These are phyloP conservation scores for Picea sitchensis DNA, from an alignment of 75 land plant genomes.

Conservation along the genomic window DNA sequence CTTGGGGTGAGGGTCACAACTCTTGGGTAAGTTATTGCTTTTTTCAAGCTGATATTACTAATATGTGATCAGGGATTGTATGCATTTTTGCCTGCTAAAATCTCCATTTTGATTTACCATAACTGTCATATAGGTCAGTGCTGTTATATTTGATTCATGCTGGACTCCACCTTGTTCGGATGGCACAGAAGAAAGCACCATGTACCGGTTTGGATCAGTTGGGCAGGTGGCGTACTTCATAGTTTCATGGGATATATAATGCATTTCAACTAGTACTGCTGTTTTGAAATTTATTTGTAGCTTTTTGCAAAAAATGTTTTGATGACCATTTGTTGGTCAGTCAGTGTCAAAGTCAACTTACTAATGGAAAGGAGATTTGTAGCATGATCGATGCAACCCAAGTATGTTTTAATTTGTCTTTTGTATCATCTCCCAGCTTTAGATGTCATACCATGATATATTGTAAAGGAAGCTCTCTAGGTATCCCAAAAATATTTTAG, in stretches of 20 bases:
- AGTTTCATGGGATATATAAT: background rate
- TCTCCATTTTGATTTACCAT: background rate
- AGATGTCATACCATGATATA: too few relatives aligned
- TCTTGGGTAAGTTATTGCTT: slow-evolving; percentile 28
- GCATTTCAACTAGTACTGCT: background rate
- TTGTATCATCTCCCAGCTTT: too few relatives aligned
- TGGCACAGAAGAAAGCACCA: slow-evolving; percentile 22
- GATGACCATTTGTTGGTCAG: too few relatives aligned
- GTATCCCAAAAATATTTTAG: too few relatives aligned
- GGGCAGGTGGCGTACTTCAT: slow-evolving; percentile 24
- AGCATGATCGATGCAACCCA: too few relatives aligned
- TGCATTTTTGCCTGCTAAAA: background rate
- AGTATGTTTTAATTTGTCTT: too few relatives aligned
- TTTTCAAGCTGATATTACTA: background rate
- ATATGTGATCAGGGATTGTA: background rate
- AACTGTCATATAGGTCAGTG: slow-evolving; percentile 33
- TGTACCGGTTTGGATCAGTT: slow-evolving; percentile 47
- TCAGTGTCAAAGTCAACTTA: too few relatives aligned
- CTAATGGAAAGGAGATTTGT: too few relatives aligned
- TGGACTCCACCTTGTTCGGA: slow-evolving; percentile 28
- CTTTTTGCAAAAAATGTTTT: too few relatives aligned
- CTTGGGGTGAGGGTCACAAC: slow-evolving; percentile 50
- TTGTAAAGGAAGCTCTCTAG: too few relatives aligned
- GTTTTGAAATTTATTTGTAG: background rate
- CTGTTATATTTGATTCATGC: slow-evolving; percentile 38